phyloP scores from a whole-genome alignment of 306 rosid genomes.

The Spatholobus suberectus region DNA sequence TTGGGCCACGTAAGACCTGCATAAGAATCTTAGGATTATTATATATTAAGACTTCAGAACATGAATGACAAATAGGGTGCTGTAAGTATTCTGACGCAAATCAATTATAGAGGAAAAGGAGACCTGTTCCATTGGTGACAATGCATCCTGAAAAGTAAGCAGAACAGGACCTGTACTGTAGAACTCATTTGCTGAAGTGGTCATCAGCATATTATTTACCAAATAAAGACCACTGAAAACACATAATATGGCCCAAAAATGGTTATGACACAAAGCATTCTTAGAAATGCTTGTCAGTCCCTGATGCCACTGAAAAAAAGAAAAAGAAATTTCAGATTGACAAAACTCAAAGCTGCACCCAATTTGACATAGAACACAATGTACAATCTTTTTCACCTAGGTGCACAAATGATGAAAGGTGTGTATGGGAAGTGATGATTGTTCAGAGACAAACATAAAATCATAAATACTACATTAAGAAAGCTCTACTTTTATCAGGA shows the following conservation, averaged over 20 bases:
- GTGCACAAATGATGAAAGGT: conserved; percentile 24
- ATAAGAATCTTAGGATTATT: conserved; percentile 26
- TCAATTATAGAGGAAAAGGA: conserved; percentile 32
- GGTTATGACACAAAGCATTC: conserved; percentile 77
- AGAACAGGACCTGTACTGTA: conserved; percentile 64
- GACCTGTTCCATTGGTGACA: conserved; percentile 88
- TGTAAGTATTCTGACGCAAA: conserved; percentile 19
- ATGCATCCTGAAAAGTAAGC: conserved; percentile 80
- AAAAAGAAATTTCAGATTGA: conserved; percentile 45
- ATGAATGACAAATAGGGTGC: conserved; percentile 14
- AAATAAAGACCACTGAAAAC: conserved; percentile 80
- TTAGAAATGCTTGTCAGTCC: conserved; percentile 62
- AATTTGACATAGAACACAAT: conserved; percentile 28
- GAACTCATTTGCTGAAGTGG: conserved; percentile 71
- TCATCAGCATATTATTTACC: conserved; percentile 75
- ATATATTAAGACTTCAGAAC: conserved; percentile 26
- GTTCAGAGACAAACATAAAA: conserved; percentile 8
- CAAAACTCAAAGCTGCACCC: conserved; percentile 32
- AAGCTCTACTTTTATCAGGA: conserved; percentile 13
- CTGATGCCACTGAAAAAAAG: conserved; percentile 63
- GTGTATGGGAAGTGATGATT: conserved; percentile 9
- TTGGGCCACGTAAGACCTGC: conserved; percentile 78
- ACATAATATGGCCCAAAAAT: conserved; percentile 76
- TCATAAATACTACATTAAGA: conserved; percentile 1
- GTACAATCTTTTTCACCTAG: conserved; percentile 22